A percentile compares a stretch with the other conserved stretches of the same genome.
These are phyloP conservation scores for Scopulariopsis brevicaulis DNA, from an alignment of 2,329 filamentous ascomycete genomes.

Conservation along the genomic window DNA sequence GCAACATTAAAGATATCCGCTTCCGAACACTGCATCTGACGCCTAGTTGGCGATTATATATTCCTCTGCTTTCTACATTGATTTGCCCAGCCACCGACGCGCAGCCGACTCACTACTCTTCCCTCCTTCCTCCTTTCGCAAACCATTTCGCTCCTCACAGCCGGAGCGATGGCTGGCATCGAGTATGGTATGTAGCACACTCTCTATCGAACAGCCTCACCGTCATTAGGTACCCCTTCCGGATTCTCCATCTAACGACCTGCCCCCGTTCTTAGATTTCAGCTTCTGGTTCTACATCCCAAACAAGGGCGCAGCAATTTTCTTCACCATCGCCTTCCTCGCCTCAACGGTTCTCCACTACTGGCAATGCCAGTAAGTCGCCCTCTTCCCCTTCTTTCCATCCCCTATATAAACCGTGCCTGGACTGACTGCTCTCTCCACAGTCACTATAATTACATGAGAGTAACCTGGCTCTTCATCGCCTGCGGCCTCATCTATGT, in stretches of 20 bases:
- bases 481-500: slow-evolving; percentile 37
- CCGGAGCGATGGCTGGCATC: background rate
- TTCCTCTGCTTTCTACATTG: too few relatives aligned
- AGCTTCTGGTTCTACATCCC: slow-evolving; percentile 35
- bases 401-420: background rate
- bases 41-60: too few relatives aligned
- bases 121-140: too few relatives aligned
- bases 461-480: slow-evolving; percentile 36
- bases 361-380: slow-evolving; percentile 34
- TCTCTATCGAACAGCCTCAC: background rate
- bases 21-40: too few relatives aligned
- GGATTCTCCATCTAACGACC: background rate
- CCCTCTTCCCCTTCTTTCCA: background rate
- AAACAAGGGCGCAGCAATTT: slow-evolving; percentile 33
- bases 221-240: background rate
- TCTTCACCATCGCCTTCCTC: slow-evolving; percentile 30
- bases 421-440: background rate
- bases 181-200: background rate
- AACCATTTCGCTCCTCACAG: too few relatives aligned
- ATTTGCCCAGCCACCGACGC: too few relatives aligned
- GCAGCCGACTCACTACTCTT: too few relatives aligned
- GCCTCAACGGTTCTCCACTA: slow-evolving; percentile 23
- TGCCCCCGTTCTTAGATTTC: slow-evolving; percentile 15
- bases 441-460: slow-evolving; percentile 40
- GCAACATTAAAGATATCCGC: background rate